Conservation (phyloP, 768 basidiomycete genomes). For the Flagelloscypha sp. region DNA sequence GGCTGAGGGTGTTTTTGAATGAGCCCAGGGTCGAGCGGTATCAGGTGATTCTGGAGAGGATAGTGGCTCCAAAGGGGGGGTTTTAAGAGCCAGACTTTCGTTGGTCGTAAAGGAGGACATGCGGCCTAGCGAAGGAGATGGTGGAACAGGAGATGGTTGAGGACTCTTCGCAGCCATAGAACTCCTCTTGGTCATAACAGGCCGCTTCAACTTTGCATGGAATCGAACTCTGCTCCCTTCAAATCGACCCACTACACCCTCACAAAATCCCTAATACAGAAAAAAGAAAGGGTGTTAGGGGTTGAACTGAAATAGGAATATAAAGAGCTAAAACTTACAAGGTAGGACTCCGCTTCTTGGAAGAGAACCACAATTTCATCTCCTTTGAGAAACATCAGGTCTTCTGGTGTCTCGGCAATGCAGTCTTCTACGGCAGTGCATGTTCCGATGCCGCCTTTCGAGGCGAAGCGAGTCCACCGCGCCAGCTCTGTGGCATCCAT, state of each 20-base stretch:
- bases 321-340: slow-evolving; percentile 38
- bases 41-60: too few relatives aligned
- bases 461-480: slow-evolving; percentile 79
- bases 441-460: slow-evolving; percentile 77
- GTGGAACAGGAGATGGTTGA: slow-evolving; percentile 14
- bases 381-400: slow-evolving; percentile 84
- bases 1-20: too few relatives aligned
- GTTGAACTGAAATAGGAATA: slow-evolving; percentile 1
- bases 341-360: slow-evolving; percentile 50
- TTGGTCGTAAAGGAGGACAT: too few relatives aligned
- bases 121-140: too few relatives aligned
- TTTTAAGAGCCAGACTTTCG: too few relatives aligned
- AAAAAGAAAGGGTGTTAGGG: not conserved
- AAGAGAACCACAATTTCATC: slow-evolving; percentile 75
- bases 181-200: slow-evolving; percentile 65
- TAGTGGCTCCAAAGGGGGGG: too few relatives aligned
- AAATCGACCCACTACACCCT: slow-evolving; percentile 80
- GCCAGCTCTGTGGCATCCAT: slow-evolving; percentile 71
- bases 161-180: slow-evolving; percentile 25
- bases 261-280: slow-evolving; percentile 63
- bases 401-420: slow-evolving; percentile 61
- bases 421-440: slow-evolving; percentile 71
- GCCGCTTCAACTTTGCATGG: slow-evolving; percentile 68
- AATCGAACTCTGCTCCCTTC: slow-evolving; percentile 55
- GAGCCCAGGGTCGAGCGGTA: too few relatives aligned